Base-by-base conservation (phyloP, 805 yeast genomes). In the Sporopachydermia lactativora region DNA sequence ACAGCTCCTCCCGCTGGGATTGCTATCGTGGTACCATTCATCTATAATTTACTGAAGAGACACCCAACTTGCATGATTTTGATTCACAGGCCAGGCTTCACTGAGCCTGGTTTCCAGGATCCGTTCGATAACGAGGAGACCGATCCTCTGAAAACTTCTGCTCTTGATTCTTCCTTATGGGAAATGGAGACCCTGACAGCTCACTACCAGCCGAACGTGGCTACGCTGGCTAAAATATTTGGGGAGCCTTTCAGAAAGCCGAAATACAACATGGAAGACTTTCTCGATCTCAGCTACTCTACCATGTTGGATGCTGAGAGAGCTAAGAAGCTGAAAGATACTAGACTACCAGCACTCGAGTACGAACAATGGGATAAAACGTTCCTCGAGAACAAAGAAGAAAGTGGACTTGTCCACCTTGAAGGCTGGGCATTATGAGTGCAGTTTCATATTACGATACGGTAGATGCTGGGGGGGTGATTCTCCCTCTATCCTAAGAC, bases 131-230 rank as follows among this genome's bases (percentile, higher is more conserved):
- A 65, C 24, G 45, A 56, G 1, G 94, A 83, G 51, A 41, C 45
- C 1, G 85, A 89, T 55, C 98, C 98, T 2, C 66, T 80, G 43
- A 63, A 70, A 43, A 81, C 96, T 0, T 65, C 73, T 24, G 96
- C 97, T 3, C 63, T 88, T 28, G 77, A 71, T 4, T 82, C 95
- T 1, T 88, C 96, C 0, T 59, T 88, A 38, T 92, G 98, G 98
- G 98, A 92, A 59, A 55, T 89, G 42, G 83, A 81, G 44, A 68
- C 94, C 0, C 61, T 82, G 42, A 74, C 78, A 64, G 60, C 73
- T 8, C 98, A 92, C 56, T 89, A 86, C 54, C 97, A 92, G 61
- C 96, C 97, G 13, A 92, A 92, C 52, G 85, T 92, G 8, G 89
- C 96, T 1, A 81, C 96, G 0, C 65, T 92, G 50, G 96, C 96